These are phyloP conservation scores for Cardamine occulta DNA, from an alignment of 345 rosid species.

Conservation along the genomic window DNA sequence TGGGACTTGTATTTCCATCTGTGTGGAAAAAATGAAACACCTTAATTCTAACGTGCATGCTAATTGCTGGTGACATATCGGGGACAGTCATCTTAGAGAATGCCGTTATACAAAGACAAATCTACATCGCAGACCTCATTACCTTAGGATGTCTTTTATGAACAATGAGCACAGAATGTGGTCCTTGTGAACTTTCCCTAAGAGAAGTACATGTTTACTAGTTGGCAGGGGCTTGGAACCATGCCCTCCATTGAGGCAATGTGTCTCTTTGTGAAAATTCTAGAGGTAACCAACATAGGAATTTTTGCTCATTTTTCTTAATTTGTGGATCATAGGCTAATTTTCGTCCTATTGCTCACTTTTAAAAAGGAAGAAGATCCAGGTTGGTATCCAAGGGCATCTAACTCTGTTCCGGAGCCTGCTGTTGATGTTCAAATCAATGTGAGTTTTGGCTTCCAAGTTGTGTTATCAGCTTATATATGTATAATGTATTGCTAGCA, in stretches of 20 bases:
- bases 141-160: constrained; percentile 11
- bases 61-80: not conserved
- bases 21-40: not conserved
- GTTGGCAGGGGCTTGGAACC: constrained; percentile 94
- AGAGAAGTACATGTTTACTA: constrained; percentile 47
- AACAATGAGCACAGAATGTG: not conserved
- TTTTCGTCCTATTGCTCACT: constrained; percentile 9
- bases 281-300: constrained; percentile 61
- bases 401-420: constrained; percentile 61
- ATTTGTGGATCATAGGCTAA: constrained; percentile 4
- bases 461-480: constrained; percentile 1
- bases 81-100: constrained; percentile 7
- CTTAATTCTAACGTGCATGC: not conserved
- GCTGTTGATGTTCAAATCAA: constrained; percentile 57
- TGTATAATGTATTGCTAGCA: constrained; percentile 12
- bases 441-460: no score
- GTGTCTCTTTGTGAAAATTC: constrained; percentile 94
- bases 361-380: constrained; percentile 82
- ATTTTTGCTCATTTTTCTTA: constrained; percentile 3
- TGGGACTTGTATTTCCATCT: constrained; percentile 4
- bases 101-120: not conserved
- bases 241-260: constrained; percentile 94
- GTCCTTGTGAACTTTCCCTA: constrained; percentile 12
- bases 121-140: not conserved
- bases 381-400: constrained; percentile 78